These are phyloP conservation scores for Pyrus pyrifolia DNA, from an alignment of 306 rosid species.

Conservation along the genomic window DNA sequence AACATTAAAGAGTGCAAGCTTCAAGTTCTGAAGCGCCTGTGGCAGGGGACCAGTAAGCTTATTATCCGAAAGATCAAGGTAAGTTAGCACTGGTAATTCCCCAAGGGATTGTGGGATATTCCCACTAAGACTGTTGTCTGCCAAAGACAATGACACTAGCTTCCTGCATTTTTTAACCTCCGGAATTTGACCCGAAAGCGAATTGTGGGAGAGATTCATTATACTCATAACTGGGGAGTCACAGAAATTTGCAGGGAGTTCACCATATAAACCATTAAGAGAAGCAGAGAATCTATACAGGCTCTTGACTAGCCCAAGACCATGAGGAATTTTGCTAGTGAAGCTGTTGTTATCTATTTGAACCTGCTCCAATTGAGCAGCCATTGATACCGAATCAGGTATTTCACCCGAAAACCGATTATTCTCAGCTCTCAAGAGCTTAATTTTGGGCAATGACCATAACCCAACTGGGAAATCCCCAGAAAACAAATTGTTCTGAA, in stretches of 20 bases:
- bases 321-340: constrained; percentile 56
- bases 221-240: constrained; percentile 98
- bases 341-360: constrained; percentile 85
- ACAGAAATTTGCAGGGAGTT: constrained; percentile 75
- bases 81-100: constrained; percentile 83
- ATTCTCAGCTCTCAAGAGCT: constrained; percentile 89
- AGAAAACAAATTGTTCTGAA: constrained; percentile 79
- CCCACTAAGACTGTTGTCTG: constrained; percentile 72
- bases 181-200: constrained; percentile 77
- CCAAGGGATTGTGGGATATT: constrained; percentile 65
- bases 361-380: constrained; percentile 82
- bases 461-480: constrained; percentile 62
- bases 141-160: constrained; percentile 77
- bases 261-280: constrained; percentile 64
- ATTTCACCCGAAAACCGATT: constrained; percentile 73
- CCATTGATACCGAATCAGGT: constrained; percentile 76
- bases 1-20: constrained; percentile 94
- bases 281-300: constrained; percentile 94
- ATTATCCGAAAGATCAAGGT: constrained; percentile 89
- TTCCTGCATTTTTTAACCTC: constrained; percentile 67
- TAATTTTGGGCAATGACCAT: constrained; percentile 78
- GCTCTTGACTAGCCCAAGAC: constrained; percentile 70
- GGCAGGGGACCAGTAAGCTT: constrained; percentile 91
- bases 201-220: constrained; percentile 78
- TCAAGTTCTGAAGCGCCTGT: constrained; percentile 75